Evolutionary conservation across 176 grass and related monocot genomes (phyloP), one percentile per base, ranked within the genome.

Genomic region (Tuctoria greenei): DNA sequence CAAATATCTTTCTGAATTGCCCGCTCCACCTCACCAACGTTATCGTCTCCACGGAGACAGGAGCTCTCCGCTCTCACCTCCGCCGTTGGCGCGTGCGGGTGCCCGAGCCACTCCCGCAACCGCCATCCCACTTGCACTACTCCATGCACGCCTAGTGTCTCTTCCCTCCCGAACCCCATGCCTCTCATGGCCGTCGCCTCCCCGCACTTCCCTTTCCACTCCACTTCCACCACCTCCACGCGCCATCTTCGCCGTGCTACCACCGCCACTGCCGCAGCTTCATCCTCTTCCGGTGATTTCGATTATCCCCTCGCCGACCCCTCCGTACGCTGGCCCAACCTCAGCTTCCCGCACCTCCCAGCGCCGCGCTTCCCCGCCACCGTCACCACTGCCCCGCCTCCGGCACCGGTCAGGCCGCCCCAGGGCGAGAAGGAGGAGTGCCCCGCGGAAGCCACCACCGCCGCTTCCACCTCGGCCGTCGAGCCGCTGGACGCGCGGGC

Each of bases 221-320:
- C 59, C 23, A 12, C 57, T 41, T 28, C 55, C 17, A 21, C 78
- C 11, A 67, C 79, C 49, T 21, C 81, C 52, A 42, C 73, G 42
- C 75, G 59, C 76, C 71, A 75, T 36, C 38, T 82, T 80, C 77
- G 86, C 43, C 83, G 73, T 4, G 58, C 74, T 35, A n/a, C 59
- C 36, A 37, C 79, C 36, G 38, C 37, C 61, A 10, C 71, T 15
- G 13, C 73, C 35, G 5, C 85, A 28, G 31, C 77, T 3, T 23
- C 76, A 50, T 81, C 93, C 0, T 5, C 83, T 26, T 49, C 25
- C 28, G 66, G 68, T 0, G 86, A 90, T 27, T 93, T 97, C 79
- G 84, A 97, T 26, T 93, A 93, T 79, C 84, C 91, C 31, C 86
- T 88, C 45, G 94, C 94, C 18, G 94, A 97, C 71, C 88, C 91